phyloP scores from a whole-genome alignment of 305 asterid genomes.

The Solanum hybrid region DNA sequence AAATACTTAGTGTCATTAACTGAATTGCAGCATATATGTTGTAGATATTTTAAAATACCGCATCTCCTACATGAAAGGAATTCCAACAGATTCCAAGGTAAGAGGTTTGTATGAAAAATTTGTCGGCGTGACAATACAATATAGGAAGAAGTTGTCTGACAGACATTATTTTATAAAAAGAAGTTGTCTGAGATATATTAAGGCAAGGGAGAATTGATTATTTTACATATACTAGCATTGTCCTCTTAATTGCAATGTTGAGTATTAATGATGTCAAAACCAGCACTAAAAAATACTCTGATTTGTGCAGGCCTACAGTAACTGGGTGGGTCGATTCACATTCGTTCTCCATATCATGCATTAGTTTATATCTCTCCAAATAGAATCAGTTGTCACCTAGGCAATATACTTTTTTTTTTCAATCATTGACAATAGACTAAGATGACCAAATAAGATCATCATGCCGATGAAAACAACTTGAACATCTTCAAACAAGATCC shows the following conservation, averaged over 20 bases:
- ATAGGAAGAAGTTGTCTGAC: neutral
- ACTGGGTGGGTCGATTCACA: neutral
- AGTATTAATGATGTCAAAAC: neutral
- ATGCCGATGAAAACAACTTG: neutral
- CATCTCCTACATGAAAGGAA: neutral
- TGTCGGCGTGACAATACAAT: neutral
- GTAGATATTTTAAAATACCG: neutral
- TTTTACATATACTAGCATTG: neutral
- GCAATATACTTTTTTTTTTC: neutral
- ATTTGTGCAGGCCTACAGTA: neutral
- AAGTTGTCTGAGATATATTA: neutral
- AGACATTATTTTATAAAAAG: neutral
- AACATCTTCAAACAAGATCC: neutral
- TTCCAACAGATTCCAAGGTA: neutral
- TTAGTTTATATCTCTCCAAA: neutral
- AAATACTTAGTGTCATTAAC: neutral
- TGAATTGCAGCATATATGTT: neutral
- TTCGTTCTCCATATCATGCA: neutral
- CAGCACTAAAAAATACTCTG: neutral
- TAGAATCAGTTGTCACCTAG: neutral
- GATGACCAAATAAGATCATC: neutral
- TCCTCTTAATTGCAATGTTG: neutral
- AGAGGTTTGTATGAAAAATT: neutral
- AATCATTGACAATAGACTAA: neutral
- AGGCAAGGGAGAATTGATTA: neutral